Evolutionary conservation across 345 rosid genomes (phyloP), one percentile per base, ranked within the genome.

Genomic region (Acer saccharum): DNA sequence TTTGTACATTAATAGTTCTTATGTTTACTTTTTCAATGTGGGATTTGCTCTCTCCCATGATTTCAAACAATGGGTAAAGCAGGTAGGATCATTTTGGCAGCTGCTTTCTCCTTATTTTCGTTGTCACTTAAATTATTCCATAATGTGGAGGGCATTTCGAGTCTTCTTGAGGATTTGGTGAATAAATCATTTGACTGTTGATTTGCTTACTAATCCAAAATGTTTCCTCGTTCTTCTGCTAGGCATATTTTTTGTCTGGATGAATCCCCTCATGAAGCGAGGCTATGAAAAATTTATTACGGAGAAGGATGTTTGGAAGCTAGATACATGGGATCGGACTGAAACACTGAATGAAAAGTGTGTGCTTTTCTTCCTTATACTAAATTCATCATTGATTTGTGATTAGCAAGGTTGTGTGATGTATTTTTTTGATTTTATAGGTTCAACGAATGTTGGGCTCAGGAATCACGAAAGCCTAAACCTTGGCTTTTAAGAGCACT

Each of bases 401-500:
- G 71, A 41, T 48, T 80, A 25, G 67, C 72, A 21, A 74, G 66
- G 72, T 77, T 77, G 80, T 63, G 6, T 73, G 44, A 71, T 76
- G 67, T 46, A 41, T 78, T 83, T 73, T 75, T 70, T 65, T 81
- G 64, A 78, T 43, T 79, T 48, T 81, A 71, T 81, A 96, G 98
- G 83, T 94, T 96, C 80, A 92, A 90, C 87, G 81, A 77, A 69
- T 91, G 93, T 77, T 96, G 99, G 99, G 93, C 87, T 44, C 86
- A 88, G 82, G 99, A 96, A 87, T 85, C 88, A 78, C 88, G 78
- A 69, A 88, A 79, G 74, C 86, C 91, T 43, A 96, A 88, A 79
- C 98, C 99, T 6, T 96, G 98, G 99, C 95, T 96, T 60, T 85
- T 96, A 68, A 90, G 99, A 81, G 95, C 97, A 72, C 78, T 96